Percentiles rank a stretch among this genome's conserved stretches.
Evolutionary conservation across 129 eudicot species (phyloP).

Genomic region (Logfia minima): DNA sequence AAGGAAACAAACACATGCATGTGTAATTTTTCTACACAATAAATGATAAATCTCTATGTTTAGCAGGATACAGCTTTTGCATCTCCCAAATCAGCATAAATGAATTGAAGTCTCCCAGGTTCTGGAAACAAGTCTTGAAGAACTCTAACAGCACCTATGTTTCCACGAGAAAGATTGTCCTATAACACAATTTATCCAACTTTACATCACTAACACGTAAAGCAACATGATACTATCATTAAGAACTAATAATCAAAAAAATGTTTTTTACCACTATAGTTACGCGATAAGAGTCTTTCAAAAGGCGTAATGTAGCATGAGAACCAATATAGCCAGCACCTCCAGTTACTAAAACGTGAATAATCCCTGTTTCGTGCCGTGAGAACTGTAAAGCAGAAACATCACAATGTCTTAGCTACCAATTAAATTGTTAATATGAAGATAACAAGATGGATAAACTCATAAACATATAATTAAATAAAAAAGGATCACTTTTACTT

Average conservation of each 20-base stretch:
- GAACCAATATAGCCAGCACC: conserved; percentile 97
- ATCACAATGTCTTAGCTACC: conserved; percentile 1
- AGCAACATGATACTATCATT: neutral
- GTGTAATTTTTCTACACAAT: neutral
- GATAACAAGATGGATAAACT: neutral
- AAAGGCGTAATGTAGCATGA: conserved; percentile 76
- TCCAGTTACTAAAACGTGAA: conserved; percentile 85
- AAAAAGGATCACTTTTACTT: conserved; percentile 24
- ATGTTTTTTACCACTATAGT: conserved; percentile 65
- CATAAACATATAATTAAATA: neutral
- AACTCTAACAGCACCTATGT: conserved; percentile 68
- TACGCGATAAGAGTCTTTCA: conserved; percentile 73
- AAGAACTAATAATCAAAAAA: neutral
- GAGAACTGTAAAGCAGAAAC: conserved; percentile 53
- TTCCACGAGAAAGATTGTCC: conserved; percentile 94
- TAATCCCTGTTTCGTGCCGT: conserved; percentile 63
- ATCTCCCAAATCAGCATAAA: conserved; percentile 85
- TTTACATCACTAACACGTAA: neutral
- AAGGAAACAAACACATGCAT: conserved; percentile 33
- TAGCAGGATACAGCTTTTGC: conserved; percentile 59
- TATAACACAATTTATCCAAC: conserved; percentile 21
- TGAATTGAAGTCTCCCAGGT: conserved; percentile 81
- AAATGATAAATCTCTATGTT: neutral
- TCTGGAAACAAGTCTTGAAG: conserved; percentile 70
- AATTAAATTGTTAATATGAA: neutral